Conservation (phyloP, 1,139 yeast genomes). For the Sugiyamaella grinbergsii region DNA sequence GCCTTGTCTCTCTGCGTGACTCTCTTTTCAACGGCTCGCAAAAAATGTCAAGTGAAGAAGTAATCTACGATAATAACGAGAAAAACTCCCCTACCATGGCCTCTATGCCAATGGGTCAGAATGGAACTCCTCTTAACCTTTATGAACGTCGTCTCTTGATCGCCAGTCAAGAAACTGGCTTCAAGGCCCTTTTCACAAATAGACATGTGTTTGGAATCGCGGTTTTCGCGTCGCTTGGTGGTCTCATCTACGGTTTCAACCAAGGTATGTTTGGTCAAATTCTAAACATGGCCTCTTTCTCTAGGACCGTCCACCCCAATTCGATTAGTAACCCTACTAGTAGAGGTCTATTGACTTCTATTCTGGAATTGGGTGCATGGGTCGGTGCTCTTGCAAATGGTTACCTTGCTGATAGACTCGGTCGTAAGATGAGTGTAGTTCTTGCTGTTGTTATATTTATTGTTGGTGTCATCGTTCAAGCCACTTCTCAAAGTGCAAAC, state of each 20-base stretch:
- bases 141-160: constrained; percentile 21
- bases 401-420: constrained; percentile 64
- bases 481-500: constrained; percentile 74
- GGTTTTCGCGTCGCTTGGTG: constrained; percentile 41
- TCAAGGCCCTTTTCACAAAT: constrained; percentile 27
- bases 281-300: constrained; percentile 56
- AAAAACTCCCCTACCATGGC: constrained; percentile 2
- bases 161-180: constrained; percentile 20
- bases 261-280: constrained; percentile 62
- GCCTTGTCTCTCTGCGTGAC: not conserved
- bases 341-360: constrained; percentile 86
- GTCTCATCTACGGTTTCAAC: constrained; percentile 41
- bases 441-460: constrained; percentile 76
- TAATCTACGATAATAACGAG: constrained; percentile 2
- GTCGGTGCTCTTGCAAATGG: constrained; percentile 44
- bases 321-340: constrained; percentile 39
- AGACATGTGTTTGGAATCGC: constrained; percentile 45
- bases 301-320: constrained; percentile 34
- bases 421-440: constrained; percentile 76
- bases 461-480: constrained; percentile 80
- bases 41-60: constrained; percentile 2
- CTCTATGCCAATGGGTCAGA: not conserved
- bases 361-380: constrained; percentile 90
- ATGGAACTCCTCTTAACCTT: constrained; percentile 17
- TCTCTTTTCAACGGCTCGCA: not conserved